A percentile compares a stretch with the other conserved stretches of the same genome.
Evolutionary conservation across 1,284 basidiomycete genomes (phyloP).

Genomic region (Microbotryomycetes sp.): DNA sequence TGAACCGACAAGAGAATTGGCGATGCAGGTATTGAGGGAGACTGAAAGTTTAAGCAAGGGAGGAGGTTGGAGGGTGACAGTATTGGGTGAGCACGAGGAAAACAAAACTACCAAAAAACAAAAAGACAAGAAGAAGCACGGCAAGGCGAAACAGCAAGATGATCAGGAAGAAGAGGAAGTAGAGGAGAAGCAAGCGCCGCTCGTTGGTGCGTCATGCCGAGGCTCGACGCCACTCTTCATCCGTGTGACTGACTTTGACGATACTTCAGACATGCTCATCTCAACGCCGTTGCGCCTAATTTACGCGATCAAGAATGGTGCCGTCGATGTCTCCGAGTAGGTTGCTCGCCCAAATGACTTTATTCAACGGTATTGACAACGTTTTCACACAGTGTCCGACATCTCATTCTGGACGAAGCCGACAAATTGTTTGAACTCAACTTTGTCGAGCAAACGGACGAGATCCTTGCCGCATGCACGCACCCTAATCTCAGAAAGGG

Average conservation of each 20-base stretch:
- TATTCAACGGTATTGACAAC: background rate
- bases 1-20: constrained; percentile 91
- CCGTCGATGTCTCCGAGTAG: constrained; percentile 64
- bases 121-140: constrained; percentile 37
- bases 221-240: background rate
- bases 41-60: constrained; percentile 73
- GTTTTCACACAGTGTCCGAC: constrained; percentile 55
- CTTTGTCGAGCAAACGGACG: constrained; percentile 81
- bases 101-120: constrained; percentile 38
- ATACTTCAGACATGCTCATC: constrained; percentile 60
- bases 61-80: constrained; percentile 70
- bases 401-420: constrained; percentile 82
- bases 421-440: constrained; percentile 67
- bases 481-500: constrained; percentile 70
- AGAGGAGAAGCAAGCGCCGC: background rate
- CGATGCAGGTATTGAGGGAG: constrained; percentile 91
- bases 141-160: constrained; percentile 14
- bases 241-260: background rate
- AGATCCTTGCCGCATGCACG: constrained; percentile 76
- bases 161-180: constrained; percentile 1
- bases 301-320: constrained; percentile 59
- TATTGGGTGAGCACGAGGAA: constrained; percentile 54
- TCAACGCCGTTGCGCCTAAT: constrained; percentile 73
- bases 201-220: background rate
- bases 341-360: constrained; percentile 33